Evolutionary conservation across 352 stramenopile genomes (phyloP), one percentile per base, ranked within the genome.

Genomic region (Globisporangium irregulare): DNA sequence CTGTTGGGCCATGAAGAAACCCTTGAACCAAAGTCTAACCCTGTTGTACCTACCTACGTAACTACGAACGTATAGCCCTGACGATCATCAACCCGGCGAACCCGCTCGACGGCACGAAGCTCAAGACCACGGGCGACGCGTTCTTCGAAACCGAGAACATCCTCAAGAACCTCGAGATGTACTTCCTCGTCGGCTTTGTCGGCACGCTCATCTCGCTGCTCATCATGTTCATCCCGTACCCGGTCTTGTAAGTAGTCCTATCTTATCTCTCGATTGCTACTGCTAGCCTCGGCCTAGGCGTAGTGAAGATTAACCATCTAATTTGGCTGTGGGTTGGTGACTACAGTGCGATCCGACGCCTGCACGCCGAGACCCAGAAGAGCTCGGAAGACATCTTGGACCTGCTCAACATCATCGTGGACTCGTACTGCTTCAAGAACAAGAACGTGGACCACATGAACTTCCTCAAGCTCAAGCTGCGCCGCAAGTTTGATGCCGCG

Each of bases 391-490:
- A 91, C 57, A 80, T 94, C 24, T 48, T 90, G 7, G 86, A 92
- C 43, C 67, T 94, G 32, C 77, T 92, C 10, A 92, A 94, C 62
- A 76, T 94, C 66, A 91, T 94, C 62, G 75, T 94, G 4, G 86
- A 94, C 67, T 89, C 84, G 48, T 94, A 94, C 75, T 94, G 86
- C 66, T 94, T 94, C 75, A 91, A 92, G 73, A 92, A 91, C 77
- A 94, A 93, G 73, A 91, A 92, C 62, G 73, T 91, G 29, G 83
- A 93, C 29, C 75, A 92, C 73, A 91, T 94, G 83, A 87, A 94
- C 56, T 90, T 94, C 50, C 62, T 94, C 12, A 83, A 79, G 22
- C 67, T 92, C 20, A 92, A 91, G 62, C 73, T 94, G 32, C 66
- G 81, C 12, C 83, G 81, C 54, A 93, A 94, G 61, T 94, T 94